phyloP scores from a whole-genome alignment of 345 rosid genomes.

The Linum tenue region DNA sequence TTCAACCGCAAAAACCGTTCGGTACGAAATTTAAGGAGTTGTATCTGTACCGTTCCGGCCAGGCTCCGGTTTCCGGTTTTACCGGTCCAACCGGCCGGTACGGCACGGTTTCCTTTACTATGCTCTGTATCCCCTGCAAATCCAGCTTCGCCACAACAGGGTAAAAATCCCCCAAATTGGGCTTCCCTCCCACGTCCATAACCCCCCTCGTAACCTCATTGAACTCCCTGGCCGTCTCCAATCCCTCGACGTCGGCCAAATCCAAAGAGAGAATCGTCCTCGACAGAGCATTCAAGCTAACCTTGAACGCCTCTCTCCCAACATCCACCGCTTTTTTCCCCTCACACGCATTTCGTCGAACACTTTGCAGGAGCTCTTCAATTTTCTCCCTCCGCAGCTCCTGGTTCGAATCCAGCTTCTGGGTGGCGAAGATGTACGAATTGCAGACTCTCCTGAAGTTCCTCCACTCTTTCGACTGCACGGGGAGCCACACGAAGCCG shows the following conservation, averaged over 20 bases:
- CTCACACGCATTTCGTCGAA: slow-evolving; percentile 10
- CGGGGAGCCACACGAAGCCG: not conserved
- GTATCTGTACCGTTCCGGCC: too few species aligned
- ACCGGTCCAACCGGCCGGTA: too few species aligned
- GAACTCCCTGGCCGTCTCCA: slow-evolving; percentile 14
- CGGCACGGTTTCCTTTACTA: too few species aligned
- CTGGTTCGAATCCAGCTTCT: slow-evolving; percentile 24
- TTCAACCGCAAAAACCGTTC: too few species aligned
- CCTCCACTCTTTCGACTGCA: slow-evolving; percentile 12
- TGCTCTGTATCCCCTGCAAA: slow-evolving; percentile 23
- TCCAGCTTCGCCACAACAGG: slow-evolving; percentile 24
- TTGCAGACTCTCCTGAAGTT: slow-evolving; percentile 25
- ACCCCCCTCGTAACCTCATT: slow-evolving; percentile 13
- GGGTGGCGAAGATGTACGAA: slow-evolving; percentile 13
- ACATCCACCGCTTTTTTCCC: slow-evolving; percentile 19
- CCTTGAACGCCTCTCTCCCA: slow-evolving; percentile 26
- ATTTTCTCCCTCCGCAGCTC: slow-evolving; percentile 16
- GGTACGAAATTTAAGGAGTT: too few species aligned
- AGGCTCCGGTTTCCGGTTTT: too few species aligned
- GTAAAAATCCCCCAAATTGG: slow-evolving; percentile 30
- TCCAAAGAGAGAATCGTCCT: slow-evolving; percentile 23
- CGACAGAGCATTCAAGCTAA: slow-evolving; percentile 13
- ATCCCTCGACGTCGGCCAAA: slow-evolving; percentile 9
- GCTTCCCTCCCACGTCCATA: slow-evolving; percentile 30
- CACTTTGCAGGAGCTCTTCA: slow-evolving; percentile 13